Conservation (phyloP, 441 rosid species). For the Pelargonium exstipulatum region DNA sequence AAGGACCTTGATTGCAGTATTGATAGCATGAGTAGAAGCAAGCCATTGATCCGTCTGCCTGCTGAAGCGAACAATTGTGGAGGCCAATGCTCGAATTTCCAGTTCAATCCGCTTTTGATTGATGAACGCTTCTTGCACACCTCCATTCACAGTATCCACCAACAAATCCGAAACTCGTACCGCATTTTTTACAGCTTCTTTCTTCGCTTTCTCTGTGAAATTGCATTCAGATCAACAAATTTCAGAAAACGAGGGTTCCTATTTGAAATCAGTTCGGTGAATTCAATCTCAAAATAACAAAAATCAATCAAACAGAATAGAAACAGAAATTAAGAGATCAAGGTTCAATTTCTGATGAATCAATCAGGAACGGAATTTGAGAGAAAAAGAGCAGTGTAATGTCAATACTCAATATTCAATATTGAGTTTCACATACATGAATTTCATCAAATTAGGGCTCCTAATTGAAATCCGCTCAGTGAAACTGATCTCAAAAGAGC, state of each 20-base stretch:
- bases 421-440: too few species aligned
- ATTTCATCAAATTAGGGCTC: too few species aligned
- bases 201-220: conserved; percentile 1
- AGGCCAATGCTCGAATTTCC: background rate
- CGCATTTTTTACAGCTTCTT: background rate
- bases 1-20: background rate
- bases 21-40: conserved; percentile 1
- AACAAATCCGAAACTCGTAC: background rate
- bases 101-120: background rate
- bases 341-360: too few species aligned
- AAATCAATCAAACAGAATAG: too few species aligned
- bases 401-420: too few species aligned
- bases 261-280: too few species aligned
- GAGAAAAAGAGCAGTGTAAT: too few species aligned
- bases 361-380: too few species aligned
- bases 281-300: too few species aligned
- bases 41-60: background rate
- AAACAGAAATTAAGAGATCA: too few species aligned
- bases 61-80: background rate
- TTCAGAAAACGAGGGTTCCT: background rate
- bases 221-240: background rate
- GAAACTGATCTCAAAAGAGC: background rate
- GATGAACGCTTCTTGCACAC: background rate
- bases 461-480: background rate
- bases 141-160: conserved; percentile 2